Percentiles rank a stretch among this genome's conserved stretches.
These are phyloP conservation scores for Taphrina sp. DNA, from an alignment of 1,139 yeast species.

Conservation along the genomic window DNA sequence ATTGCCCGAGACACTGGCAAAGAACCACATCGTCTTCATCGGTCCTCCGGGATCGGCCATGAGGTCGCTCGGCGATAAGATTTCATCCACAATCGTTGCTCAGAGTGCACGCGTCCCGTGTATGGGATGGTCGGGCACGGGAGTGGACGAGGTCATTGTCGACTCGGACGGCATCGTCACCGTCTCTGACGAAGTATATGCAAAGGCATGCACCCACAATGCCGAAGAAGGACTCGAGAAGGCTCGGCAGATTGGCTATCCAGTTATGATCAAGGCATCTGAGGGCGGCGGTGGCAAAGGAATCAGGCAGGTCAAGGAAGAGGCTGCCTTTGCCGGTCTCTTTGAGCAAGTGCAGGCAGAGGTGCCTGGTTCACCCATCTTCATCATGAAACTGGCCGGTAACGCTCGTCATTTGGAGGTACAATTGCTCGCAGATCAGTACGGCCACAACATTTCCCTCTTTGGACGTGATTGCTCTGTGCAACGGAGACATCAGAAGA, in stretches of 20 bases:
- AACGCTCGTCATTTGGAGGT: slow-evolving; percentile 95
- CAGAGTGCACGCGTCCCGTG: slow-evolving; percentile 98
- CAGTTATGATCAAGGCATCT: slow-evolving; percentile 93
- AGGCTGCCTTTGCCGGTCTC: slow-evolving; percentile 64
- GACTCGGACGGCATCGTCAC: slow-evolving; percentile 81
- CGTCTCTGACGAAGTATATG: slow-evolving; percentile 76
- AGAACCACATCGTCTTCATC: slow-evolving; percentile 82
- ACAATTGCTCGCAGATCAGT: slow-evolving; percentile 90
- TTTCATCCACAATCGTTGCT: slow-evolving; percentile 95
- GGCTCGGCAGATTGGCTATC: slow-evolving; percentile 87
- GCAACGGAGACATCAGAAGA: slow-evolving; percentile 95
- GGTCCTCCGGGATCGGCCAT: slow-evolving; percentile 99
- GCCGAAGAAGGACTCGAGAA: slow-evolving; percentile 86
- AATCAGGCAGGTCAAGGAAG: slow-evolving; percentile 84
- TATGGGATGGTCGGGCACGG: slow-evolving; percentile 99
- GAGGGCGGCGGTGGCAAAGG: slow-evolving; percentile 99
- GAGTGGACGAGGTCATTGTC: slow-evolving; percentile 74
- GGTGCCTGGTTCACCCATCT: slow-evolving; percentile 94
- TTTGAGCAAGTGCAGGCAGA: slow-evolving; percentile 90
- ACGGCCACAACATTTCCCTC: slow-evolving; percentile 87
- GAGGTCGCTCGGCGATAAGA: slow-evolving; percentile 98
- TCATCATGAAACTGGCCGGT: slow-evolving; percentile 92
- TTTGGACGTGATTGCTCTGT: slow-evolving; percentile 97
- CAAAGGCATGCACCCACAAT: slow-evolving; percentile 78
- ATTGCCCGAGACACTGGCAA: slow-evolving; percentile 89